These are phyloP conservation scores for Bipolaris bicolor DNA, from an alignment of 2,329 filamentous ascomycete genomes.

Conservation along the genomic window DNA sequence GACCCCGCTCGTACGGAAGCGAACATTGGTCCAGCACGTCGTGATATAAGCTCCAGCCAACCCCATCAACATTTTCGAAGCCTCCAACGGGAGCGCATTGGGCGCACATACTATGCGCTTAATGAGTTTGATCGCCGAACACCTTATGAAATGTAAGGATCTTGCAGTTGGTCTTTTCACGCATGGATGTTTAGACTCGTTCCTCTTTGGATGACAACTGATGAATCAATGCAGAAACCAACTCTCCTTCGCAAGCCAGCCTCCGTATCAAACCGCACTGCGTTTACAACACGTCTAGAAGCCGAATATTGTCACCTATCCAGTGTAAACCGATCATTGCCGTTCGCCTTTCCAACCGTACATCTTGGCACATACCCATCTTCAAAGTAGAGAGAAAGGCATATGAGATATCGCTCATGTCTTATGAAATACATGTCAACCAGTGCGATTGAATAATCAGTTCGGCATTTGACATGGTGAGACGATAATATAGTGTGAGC, in stretches of 20 bases:
- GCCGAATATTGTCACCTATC: slow-evolving; percentile 2
- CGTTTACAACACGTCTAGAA: background rate
- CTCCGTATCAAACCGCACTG: background rate
- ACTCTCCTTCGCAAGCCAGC: background rate
- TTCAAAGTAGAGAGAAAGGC: background rate
- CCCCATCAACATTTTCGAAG: background rate
- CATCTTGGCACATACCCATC: background rate
- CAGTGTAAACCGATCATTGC: background rate
- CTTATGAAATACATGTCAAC: background rate
- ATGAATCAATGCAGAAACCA: slow-evolving; percentile 6
- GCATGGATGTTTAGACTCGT: background rate
- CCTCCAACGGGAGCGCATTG: background rate
- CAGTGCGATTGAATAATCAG: background rate
- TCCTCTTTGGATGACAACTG: slow-evolving; percentile 4
- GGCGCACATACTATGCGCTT: background rate
- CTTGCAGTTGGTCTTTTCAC: background rate
- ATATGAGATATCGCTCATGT: background rate
- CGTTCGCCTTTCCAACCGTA: background rate
- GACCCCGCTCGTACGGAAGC: slow-evolving; percentile 19
- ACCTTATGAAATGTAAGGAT: background rate
- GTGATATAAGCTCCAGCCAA: slow-evolving; percentile 5
- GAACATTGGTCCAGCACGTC: slow-evolving; percentile 11
- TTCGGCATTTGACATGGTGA: background rate
- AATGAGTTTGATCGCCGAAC: background rate
- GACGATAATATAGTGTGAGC: background rate